Conservation (phyloP, 2,329 filamentous ascomycete species). For the Sporothrix dimorphospora region DNA sequence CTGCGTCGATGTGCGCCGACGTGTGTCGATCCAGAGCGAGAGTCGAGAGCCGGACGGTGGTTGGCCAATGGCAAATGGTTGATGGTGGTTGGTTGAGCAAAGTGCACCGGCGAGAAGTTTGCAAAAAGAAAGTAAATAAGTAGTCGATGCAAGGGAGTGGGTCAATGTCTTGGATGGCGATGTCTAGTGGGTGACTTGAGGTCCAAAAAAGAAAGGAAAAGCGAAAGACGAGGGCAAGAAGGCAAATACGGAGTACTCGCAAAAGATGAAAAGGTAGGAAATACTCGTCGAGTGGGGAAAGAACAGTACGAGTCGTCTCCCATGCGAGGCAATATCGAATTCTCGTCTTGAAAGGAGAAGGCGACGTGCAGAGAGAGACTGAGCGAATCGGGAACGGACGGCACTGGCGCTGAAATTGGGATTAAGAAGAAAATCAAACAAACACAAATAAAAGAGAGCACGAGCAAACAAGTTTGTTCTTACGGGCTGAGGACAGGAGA, state of each 20-base stretch:
- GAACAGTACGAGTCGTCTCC: background rate
- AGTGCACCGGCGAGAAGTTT: background rate
- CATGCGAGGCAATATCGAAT: background rate
- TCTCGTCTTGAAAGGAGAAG: background rate
- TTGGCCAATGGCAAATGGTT: background rate
- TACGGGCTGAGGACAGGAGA: background rate
- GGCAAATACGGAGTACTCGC: background rate
- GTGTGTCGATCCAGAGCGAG: background rate
- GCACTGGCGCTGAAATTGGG: too few relatives aligned
- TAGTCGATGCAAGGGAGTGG: conserved; percentile 16
- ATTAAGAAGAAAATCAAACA: background rate
- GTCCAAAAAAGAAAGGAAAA: background rate
- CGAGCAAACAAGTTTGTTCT: background rate
- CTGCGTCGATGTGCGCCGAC: too few relatives aligned
- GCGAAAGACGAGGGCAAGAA: background rate
- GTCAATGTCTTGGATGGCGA: conserved; percentile 15
- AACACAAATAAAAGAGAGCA: background rate
- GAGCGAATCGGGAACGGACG: too few relatives aligned
- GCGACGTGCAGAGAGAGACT: background rate
- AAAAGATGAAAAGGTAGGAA: background rate
- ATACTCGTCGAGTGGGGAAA: background rate
- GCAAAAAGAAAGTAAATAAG: background rate
- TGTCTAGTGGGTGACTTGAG: background rate
- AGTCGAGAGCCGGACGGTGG: background rate
- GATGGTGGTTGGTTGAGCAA: background rate